phyloP scores from a whole-genome alignment of 2,329 filamentous ascomycete species.

The Fusarium mexicanum region DNA sequence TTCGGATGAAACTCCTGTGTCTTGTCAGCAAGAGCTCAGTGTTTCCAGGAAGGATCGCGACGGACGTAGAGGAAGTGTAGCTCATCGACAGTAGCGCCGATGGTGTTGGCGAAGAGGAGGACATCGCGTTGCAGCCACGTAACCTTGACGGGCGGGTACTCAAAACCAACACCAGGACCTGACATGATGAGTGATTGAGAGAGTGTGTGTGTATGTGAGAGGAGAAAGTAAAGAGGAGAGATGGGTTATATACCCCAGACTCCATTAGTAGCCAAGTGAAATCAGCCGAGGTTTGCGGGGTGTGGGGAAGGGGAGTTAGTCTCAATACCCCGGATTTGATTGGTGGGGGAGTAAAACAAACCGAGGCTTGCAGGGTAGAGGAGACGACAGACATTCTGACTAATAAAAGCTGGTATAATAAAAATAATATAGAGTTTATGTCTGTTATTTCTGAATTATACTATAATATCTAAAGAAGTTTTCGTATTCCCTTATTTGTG shows the following conservation, averaged over 20 bases:
- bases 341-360: neutral
- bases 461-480: too few species aligned
- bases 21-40: constrained; percentile 50
- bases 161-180: constrained; percentile 4
- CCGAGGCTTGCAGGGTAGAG: neutral
- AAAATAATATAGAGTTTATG: fast-evolving
- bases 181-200: neutral
- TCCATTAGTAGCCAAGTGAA: too few species aligned
- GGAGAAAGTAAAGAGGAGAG: neutral
- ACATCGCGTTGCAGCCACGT: constrained; percentile 10
- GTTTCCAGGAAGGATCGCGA: constrained; percentile 33
- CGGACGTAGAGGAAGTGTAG: constrained; percentile 9
- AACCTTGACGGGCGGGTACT: neutral
- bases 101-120: constrained; percentile 6
- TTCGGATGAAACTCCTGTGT: constrained; percentile 56
- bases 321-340: neutral
- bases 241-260: neutral
- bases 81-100: constrained; percentile 2
- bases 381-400: neutral
- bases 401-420: too few species aligned
- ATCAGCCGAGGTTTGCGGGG: constrained; percentile 3
- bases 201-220: neutral
- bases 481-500: too few species aligned
- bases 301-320: neutral
- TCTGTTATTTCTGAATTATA: too few species aligned